phyloP scores from a whole-genome alignment of 257 asterid species.

The Plantago ovata region DNA sequence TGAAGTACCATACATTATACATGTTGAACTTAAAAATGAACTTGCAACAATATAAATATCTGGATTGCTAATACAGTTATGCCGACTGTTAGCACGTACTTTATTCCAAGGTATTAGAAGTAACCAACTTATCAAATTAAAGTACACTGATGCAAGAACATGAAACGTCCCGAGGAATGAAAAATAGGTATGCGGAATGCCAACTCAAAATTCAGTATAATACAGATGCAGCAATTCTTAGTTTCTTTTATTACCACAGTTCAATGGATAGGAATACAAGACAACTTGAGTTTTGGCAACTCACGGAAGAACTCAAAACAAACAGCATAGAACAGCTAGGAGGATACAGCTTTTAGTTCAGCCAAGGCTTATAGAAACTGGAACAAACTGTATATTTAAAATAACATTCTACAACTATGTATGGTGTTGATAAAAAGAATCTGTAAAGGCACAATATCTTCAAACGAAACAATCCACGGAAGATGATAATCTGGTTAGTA shows the following conservation, averaged over 20 bases:
- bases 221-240: slow-evolving; percentile 5
- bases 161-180: slow-evolving; percentile 3
- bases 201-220: slow-evolving; percentile 4
- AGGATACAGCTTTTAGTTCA: not conserved
- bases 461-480: too few relatives aligned
- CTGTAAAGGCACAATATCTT: too few relatives aligned
- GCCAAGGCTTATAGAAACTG: not conserved
- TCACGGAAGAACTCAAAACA: slow-evolving; percentile 16
- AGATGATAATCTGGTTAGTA: too few relatives aligned
- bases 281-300: slow-evolving; percentile 7
- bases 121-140: not conserved
- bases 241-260: not conserved
- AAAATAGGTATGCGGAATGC: not conserved
- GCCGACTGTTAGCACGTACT: slow-evolving; percentile 7
- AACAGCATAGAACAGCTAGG: slow-evolving; percentile 4
- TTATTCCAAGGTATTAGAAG: slow-evolving; percentile 17
- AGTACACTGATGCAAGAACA: not conserved
- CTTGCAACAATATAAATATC: slow-evolving; percentile 2
- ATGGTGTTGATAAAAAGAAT: too few relatives aligned
- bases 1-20: slow-evolving; percentile 16
- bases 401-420: too few relatives aligned
- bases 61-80: not conserved
- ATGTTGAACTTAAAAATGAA: slow-evolving; percentile 16
- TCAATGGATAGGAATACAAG: not conserved
- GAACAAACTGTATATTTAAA: not conserved